A percentile compares a stretch with the other conserved stretches of the same genome.
phyloP scores from a whole-genome alignment of 2,329 filamentous ascomycete genomes.

The Aspergillus oerlinghausenensis region DNA sequence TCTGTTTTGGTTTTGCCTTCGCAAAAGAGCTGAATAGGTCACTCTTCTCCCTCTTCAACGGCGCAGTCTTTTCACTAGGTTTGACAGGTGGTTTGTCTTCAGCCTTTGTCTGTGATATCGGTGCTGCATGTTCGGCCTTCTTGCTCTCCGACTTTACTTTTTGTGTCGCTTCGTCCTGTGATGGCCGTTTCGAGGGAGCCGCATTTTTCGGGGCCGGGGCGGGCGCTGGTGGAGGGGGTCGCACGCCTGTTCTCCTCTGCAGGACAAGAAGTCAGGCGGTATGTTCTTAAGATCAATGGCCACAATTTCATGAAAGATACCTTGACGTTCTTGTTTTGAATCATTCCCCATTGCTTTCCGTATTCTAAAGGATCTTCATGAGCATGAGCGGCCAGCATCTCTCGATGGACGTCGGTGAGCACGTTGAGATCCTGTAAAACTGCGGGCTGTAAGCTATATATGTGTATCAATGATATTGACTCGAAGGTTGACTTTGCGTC shows the following conservation, averaged over 20 bases:
- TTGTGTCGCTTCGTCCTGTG: slow-evolving; percentile 23
- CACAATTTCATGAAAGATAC: slow-evolving; percentile 23
- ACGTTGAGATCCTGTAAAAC: slow-evolving; percentile 67
- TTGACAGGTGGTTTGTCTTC: slow-evolving; percentile 31
- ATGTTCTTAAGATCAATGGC: not conserved
- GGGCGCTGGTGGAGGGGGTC: slow-evolving; percentile 30
- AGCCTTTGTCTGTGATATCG: slow-evolving; percentile 14
- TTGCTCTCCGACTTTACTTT: slow-evolving; percentile 21
- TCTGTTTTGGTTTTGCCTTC: slow-evolving; percentile 59
- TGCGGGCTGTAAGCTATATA: slow-evolving; percentile 77
- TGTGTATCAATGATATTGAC: slow-evolving; percentile 70
- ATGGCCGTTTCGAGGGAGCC: slow-evolving; percentile 37
- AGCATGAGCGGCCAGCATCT: slow-evolving; percentile 53
- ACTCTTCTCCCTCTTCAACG: slow-evolving; percentile 57
- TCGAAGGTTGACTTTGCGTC: slow-evolving; percentile 65
- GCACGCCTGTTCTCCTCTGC: slow-evolving; percentile 46
- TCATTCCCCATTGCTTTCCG: slow-evolving; percentile 65
- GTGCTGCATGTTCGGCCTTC: slow-evolving; percentile 15
- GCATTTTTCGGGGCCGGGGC: slow-evolving; percentile 30
- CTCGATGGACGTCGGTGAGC: slow-evolving; percentile 64
- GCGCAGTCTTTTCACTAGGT: slow-evolving; percentile 34
- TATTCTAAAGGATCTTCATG: slow-evolving; percentile 57
- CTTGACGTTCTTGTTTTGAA: slow-evolving; percentile 67
- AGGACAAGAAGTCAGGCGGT: not conserved
- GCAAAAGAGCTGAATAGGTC: slow-evolving; percentile 78